These are phyloP conservation scores for Kodamaea alishanica DNA, from an alignment of 1,139 yeast species.

Conservation along the genomic window DNA sequence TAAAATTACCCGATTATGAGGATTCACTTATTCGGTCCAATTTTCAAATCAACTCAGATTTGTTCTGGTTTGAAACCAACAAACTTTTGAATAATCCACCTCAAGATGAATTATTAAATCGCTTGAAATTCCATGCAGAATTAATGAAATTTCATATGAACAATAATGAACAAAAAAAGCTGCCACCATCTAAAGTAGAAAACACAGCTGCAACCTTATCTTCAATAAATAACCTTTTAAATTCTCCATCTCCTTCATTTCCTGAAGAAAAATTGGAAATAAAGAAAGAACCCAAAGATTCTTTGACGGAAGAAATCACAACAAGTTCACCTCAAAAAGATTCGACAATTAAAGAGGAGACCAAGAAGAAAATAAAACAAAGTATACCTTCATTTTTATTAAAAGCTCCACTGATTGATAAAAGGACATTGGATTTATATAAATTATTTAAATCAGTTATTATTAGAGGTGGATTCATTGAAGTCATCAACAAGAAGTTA, in stretches of 20 bases:
- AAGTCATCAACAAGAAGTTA: constrained; percentile 50
- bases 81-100: constrained; percentile 27
- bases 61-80: constrained; percentile 56
- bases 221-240: constrained; percentile 9
- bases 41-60: constrained; percentile 35
- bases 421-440: constrained; percentile 53
- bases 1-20: constrained; percentile 51
- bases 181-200: not conserved
- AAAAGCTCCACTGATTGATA: constrained; percentile 53
- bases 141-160: constrained; percentile 28
- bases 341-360: constrained; percentile 19
- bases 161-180: constrained; percentile 4
- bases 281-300: constrained; percentile 1
- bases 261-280: not conserved
- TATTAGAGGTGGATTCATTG: constrained; percentile 55
- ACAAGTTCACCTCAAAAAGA: not conserved
- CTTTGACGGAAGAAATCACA: no score
- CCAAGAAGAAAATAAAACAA: constrained; percentile 5
- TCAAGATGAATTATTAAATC: constrained; percentile 26
- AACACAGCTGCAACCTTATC: not conserved
- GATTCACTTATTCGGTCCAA: constrained; percentile 36
- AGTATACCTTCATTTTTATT: constrained; percentile 10
- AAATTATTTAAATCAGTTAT: constrained; percentile 49
- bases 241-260: constrained; percentile 5
- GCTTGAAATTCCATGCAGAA: constrained; percentile 31